A percentile compares a stretch with the other conserved stretches of the same genome.
phyloP scores from a whole-genome alignment of 1,284 basidiomycete species.

The Volvariella volvacea region DNA sequence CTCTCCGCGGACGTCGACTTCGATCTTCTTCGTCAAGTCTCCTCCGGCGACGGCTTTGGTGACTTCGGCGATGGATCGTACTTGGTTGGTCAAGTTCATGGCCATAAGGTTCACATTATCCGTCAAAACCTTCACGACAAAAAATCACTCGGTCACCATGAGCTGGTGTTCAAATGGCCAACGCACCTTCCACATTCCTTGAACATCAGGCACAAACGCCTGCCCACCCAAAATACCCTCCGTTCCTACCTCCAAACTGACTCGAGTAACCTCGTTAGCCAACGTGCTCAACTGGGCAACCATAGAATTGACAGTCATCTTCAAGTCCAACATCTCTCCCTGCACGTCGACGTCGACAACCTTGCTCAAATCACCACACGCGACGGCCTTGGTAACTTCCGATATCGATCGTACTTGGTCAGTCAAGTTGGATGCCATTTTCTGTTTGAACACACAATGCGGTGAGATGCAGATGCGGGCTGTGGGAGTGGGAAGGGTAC shows the following conservation, averaged over 20 bases:
- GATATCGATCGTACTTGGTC: constrained; percentile 98
- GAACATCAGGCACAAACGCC: constrained; percentile 80
- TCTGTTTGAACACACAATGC: constrained; percentile 38
- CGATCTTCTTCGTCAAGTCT: constrained; percentile 87
- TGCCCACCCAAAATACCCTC: constrained; percentile 97
- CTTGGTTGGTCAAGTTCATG: constrained; percentile 89
- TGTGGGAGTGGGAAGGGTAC: constrained; percentile 8
- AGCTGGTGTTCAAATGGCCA: too few species aligned
- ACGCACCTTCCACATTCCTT: constrained; percentile 82
- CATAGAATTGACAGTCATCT: constrained; percentile 89
- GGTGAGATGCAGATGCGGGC: neutral
- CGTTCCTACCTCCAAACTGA: constrained; percentile 84
- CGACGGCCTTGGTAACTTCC: constrained; percentile 95
- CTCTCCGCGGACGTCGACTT: constrained; percentile 85
- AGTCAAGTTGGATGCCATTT: constrained; percentile 86
- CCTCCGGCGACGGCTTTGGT: constrained; percentile 88
- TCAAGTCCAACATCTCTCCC: constrained; percentile 95
- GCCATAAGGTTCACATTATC: constrained; percentile 88
- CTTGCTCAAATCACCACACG: constrained; percentile 85
- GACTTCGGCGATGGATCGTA: constrained; percentile 81
- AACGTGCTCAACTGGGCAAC: constrained; percentile 80
- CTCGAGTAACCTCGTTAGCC: constrained; percentile 72
- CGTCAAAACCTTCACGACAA: constrained; percentile 46
- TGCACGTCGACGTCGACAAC: constrained; percentile 94
- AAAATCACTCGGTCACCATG: too few species aligned